Conservation (phyloP, 2,329 filamentous ascomycete species). For the Hypoxylon sp. region DNA sequence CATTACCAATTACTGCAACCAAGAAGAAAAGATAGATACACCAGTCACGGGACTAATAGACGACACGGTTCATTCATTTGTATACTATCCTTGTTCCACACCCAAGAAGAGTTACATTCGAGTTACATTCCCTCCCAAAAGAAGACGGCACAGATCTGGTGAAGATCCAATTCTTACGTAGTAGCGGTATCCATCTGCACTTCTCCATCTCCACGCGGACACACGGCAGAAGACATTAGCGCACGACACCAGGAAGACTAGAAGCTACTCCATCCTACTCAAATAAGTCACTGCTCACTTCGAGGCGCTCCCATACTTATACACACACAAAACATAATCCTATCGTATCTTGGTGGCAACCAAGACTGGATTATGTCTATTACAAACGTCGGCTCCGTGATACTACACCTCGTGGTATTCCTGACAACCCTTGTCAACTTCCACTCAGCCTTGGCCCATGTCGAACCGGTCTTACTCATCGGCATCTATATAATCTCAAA, state of each 20-base stretch:
- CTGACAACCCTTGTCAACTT: slow-evolving; percentile 68
- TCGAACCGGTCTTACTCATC: slow-evolving; percentile 64
- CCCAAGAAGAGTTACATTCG: slow-evolving; percentile 9
- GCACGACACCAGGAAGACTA: slow-evolving; percentile 8
- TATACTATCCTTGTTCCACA: slow-evolving; percentile 3
- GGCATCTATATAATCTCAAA: slow-evolving; percentile 65
- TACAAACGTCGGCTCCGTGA: slow-evolving; percentile 65
- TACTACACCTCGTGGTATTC: slow-evolving; percentile 68
- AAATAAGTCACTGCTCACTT: slow-evolving; percentile 14
- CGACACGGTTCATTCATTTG: slow-evolving; percentile 4
- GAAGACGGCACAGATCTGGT: slow-evolving; percentile 18
- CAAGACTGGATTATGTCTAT: slow-evolving; percentile 62
- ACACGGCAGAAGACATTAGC: slow-evolving; percentile 22
- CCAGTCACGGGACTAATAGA: not conserved
- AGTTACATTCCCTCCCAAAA: slow-evolving; percentile 10
- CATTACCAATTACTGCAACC: slow-evolving; percentile 3
- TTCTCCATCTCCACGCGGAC: slow-evolving; percentile 15
- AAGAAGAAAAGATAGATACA: not conserved
- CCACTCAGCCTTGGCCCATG: slow-evolving; percentile 64
- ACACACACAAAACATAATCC: slow-evolving; percentile 11
- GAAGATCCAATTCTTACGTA: slow-evolving; percentile 36
- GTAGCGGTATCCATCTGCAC: slow-evolving; percentile 23
- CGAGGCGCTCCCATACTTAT: not conserved
- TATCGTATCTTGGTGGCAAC: slow-evolving; percentile 20
- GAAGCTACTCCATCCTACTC: slow-evolving; percentile 1